Evolutionary conservation across 2,329 filamentous ascomycete genomes (phyloP), one percentile per base, ranked within the genome.

Genomic region (Fusarium duplospermum): DNA sequence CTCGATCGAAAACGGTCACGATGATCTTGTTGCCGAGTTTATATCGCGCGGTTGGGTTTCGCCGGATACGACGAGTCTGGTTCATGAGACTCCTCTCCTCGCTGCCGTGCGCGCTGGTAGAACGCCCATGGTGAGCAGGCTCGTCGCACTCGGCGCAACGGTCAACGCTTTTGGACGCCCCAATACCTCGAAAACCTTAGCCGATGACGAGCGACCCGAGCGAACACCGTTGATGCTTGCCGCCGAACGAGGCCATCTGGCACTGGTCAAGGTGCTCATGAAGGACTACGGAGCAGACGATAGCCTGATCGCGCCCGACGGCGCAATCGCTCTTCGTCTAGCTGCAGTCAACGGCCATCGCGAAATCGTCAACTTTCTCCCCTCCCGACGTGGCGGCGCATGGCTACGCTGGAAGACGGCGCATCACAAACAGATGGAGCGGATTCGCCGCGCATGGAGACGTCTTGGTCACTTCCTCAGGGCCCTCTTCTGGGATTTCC

Each of bases 141-240:
- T 86, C 8, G 65, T 83, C 6, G 45, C 50, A 0, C 80, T 84
- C 7, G 84, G 84, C 24, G 83, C 84, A 4, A 74, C 71, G 2
- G 78, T 83, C 35, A 73, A 85, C 67, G 63, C 38, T 8, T 79
- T 76, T 36, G 81, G 80, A 24, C 59, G 47, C 14, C 33, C 33
- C 1, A 18, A 36, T 38, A 27, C 22, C 56, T 38, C 56, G 35
- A 59, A 59, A 14, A 29, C 22, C 5, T 8, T 27, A 11, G 7
- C 8, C 10, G 22, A n/a, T 8, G 22, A 38, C 35, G 56, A 38
- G 2, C 35, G 22, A 29, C 52, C 69, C 29, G 33, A 76, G 38
- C 82, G 86, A n/a, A 87, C 86, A 0, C 81, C 86, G 3, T 77
- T 88, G 9, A 84, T 86, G 81, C 74, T 83, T 1, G 86, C 86